A percentile compares a stretch with the other conserved stretches of the same genome.
Conservation (phyloP, 352 stramenopile species). For the Phytophthora sp. region DNA sequence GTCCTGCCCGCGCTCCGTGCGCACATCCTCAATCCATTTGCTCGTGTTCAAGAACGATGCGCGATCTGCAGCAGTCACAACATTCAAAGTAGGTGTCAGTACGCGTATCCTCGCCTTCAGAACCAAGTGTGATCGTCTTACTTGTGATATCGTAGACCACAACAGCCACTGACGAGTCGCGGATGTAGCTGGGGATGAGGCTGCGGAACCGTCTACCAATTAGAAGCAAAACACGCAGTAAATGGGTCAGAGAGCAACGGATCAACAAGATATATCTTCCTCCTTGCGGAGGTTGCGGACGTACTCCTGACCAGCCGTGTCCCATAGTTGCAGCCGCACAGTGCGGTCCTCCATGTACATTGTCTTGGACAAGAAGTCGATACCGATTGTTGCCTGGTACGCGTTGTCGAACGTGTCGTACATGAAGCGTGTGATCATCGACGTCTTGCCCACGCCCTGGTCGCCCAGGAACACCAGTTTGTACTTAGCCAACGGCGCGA, state of each 20-base stretch:
- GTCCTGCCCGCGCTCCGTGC: constrained; percentile 97
- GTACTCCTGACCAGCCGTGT: constrained; percentile 98
- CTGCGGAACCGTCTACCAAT: constrained; percentile 87
- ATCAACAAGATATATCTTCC: too few relatives aligned
- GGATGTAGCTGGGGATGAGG: constrained; percentile 97
- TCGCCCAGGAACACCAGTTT: constrained; percentile 96
- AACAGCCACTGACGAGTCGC: constrained; percentile 99
- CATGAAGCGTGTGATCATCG: constrained; percentile 99
- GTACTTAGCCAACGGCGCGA: constrained; percentile 93
- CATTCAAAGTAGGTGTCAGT: background rate
- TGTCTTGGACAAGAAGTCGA: constrained; percentile 99
- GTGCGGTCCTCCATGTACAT: constrained; percentile 99
- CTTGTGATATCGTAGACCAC: constrained; percentile 99
- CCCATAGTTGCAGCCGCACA: constrained; percentile 98
- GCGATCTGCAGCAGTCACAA: constrained; percentile 64
- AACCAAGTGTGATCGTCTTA: constrained; percentile 39
- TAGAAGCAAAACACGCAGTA: constrained; percentile 1
- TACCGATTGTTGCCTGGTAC: constrained; percentile 99
- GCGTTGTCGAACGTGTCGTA: constrained; percentile 98
- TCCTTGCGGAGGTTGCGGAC: too few relatives aligned
- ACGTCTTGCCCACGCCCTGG: constrained; percentile 99
- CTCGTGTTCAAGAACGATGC: constrained; percentile 98
- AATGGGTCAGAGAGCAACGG: constrained; percentile 7
- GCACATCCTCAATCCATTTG: constrained; percentile 99
- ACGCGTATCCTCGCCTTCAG: background rate